Evolutionary conservation across 352 stramenopile species (phyloP), one percentile per base, ranked within the genome.

Genomic region (Pythium volutum): DNA sequence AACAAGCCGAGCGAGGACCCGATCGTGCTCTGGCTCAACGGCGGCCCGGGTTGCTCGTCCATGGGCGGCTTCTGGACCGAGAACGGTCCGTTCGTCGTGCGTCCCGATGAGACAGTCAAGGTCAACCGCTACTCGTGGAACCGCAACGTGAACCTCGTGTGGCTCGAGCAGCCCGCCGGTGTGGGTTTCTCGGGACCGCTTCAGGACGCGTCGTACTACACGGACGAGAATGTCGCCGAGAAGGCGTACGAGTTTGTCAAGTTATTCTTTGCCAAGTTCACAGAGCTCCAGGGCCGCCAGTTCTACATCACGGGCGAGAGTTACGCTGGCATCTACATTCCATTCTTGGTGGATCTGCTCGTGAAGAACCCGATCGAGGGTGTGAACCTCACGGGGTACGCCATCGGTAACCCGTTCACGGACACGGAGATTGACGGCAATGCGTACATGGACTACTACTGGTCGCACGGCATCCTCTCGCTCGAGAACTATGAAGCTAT

Each of bases 261-360:
- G 23, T 67, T 78, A 33, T 92, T 91, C 57, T 88, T 92, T 47
- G 50, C 63, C 38, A 84, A 90, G 61, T 89, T 86, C 59, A 70
- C 78, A 18, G 75, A 91, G 39, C 86, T 95, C 39, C 66, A 83
- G 42, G 69, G 74, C 48, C 84, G 84, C 43, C 69, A 87, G 18
- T 91, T 93, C 62, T 95, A 89, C 73, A 88, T 95, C 47, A 87
- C 84, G 10, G 85, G 85, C 14, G 85, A 95, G 59, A 89, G 76
- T 41, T 95, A 95, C 66, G 85, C 86, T 3, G 90, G 89, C 0
- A 90, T 97, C 71, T 97, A 98, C 80, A 92, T 97, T 56, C 88
- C 89, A 31, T 95, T 78, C 61, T 67, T 97, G 0, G 82, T 95
- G 7, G 66, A 93, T 45, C 60, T 81, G 22, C 64, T 97, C 27